Evolutionary conservation across 352 stramenopile species (phyloP), one percentile per base, ranked within the genome.

Genomic region (Globisporangium perplexum): DNA sequence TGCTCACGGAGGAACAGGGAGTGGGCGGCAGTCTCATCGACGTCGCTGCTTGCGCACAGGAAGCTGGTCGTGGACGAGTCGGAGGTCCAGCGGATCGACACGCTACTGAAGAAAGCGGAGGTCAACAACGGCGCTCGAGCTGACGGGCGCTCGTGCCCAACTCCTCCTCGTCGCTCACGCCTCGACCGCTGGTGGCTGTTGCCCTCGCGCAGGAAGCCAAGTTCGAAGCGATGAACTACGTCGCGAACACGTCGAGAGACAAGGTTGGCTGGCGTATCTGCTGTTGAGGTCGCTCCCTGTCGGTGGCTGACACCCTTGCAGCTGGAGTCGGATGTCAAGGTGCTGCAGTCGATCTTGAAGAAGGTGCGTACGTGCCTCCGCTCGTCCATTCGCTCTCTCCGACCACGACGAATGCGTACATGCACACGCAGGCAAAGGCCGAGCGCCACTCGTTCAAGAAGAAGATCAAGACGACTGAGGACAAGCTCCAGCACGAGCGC

Each of bases 381-480:
- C 26, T 7, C 30, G 12, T 23, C 20, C 5, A 4, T 7, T 18
- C 28, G 1, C n/a, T 4, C 18, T 7, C 26, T 41, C 15, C 14
- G 7, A 17, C 46, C 24, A 12, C 7, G 10, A 51, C 46, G n/a
- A 4, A 18, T 8, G 20, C 18, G 6, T 26, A 3, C 17, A 28
- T 11, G 18, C n/a, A 23, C 18, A 30, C 43, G 3, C 48, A 86
- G 75, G 82, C 83, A 20, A 90, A 88, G 66, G 74, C 77, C 2
- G 83, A 93, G 53, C 83, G 83, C 14, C 74, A 88, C 10, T 62
- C 71, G 6, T 90, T 93, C 59, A 89, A 90, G 56, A 90, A 90
- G 62, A 84, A 85, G 53, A 86, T 93, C 35, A 86, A 84, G 46
- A 58, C 53, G 8, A 78, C 62, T 8, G 79, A 93, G 48, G 77